A percentile compares a stretch with the other conserved stretches of the same genome.
phyloP scores from a whole-genome alignment of 2,329 filamentous ascomycete genomes.

The Colletotrichum truncatum region DNA sequence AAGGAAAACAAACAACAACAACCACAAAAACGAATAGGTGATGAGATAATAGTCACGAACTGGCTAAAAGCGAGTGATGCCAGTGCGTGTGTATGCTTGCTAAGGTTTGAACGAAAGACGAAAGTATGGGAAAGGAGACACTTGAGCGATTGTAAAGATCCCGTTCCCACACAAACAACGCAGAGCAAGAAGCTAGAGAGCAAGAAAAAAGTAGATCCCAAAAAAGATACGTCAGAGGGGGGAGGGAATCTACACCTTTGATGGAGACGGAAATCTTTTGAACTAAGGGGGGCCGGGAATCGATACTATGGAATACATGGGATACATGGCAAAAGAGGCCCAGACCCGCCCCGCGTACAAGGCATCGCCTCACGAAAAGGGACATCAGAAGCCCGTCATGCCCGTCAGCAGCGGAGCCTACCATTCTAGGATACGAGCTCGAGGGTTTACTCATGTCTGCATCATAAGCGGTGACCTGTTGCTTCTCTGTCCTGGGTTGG shows the following conservation, averaged over 20 bases:
- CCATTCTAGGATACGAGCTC: slow-evolving; percentile 32
- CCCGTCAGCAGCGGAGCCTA: slow-evolving; percentile 26
- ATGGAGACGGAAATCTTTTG: slow-evolving; percentile 28
- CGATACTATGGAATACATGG: slow-evolving; percentile 20
- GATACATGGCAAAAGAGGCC: slow-evolving; percentile 14
- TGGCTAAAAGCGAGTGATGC: slow-evolving; percentile 29
- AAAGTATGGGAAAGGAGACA: slow-evolving; percentile 22
- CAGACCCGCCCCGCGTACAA: slow-evolving; percentile 20
- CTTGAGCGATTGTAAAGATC: slow-evolving; percentile 27
- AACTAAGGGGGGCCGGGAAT: slow-evolving; percentile 22
- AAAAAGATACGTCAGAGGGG: slow-evolving; percentile 30
- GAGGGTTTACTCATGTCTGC: slow-evolving; percentile 22
- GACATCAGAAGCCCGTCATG: slow-evolving; percentile 23
- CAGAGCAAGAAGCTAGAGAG: slow-evolving; percentile 19
- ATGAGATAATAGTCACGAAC: slow-evolving; percentile 12
- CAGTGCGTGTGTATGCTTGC: slow-evolving; percentile 9
- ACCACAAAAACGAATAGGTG: slow-evolving; percentile 3
- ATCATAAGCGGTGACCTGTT: slow-evolving; percentile 27
- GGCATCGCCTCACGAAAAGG: slow-evolving; percentile 28
- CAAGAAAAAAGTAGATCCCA: slow-evolving; percentile 23
- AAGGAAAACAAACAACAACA: neutral
- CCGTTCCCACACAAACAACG: slow-evolving; percentile 26
- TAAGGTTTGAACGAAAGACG: slow-evolving; percentile 22
- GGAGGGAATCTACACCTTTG: slow-evolving; percentile 11
- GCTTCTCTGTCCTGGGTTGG: neutral